Percentiles rank a stretch among this genome's conserved stretches.
Conservation (phyloP, 2,329 filamentous ascomycete species). For the Ceratocystiopsis sp. region DNA sequence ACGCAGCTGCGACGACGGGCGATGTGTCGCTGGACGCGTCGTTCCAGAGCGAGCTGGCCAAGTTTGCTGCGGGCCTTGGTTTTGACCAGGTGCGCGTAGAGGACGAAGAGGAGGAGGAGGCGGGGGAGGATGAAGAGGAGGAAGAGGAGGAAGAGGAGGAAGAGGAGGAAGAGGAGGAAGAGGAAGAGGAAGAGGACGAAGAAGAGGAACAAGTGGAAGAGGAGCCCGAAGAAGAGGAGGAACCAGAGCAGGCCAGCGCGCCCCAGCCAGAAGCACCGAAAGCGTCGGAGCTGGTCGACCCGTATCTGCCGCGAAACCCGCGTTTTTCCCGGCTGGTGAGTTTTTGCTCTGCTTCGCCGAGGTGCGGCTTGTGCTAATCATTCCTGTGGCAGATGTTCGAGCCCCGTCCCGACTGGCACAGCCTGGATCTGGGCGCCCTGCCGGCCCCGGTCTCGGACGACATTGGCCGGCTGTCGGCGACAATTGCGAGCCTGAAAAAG, state of each 20-base stretch:
- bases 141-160: constrained; percentile 22
- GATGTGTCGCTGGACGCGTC: constrained; percentile 13
- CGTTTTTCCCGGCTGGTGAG: constrained; percentile 22
- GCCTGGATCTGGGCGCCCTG: constrained; percentile 24
- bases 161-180: constrained; percentile 16
- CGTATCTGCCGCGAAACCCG: constrained; percentile 8
- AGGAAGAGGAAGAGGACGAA: constrained; percentile 21
- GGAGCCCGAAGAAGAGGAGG: constrained; percentile 17
- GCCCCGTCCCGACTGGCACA: constrained; percentile 41
- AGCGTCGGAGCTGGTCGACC: constrained; percentile 1
- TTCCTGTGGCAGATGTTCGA: constrained; percentile 30
- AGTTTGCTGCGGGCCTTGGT: constrained; percentile 32
- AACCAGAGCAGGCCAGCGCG: constrained; percentile 17
- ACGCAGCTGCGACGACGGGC: constrained; percentile 11
- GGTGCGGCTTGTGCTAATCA: not conserved
- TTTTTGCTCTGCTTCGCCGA: constrained; percentile 11
- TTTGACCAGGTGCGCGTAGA: constrained; percentile 26
- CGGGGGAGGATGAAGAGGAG: constrained; percentile 6
- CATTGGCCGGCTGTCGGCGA: constrained; percentile 22
- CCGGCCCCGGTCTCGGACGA: constrained; percentile 28
- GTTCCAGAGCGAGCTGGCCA: constrained; percentile 31
- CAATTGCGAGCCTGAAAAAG: constrained; percentile 38
- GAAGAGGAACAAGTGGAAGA: constrained; percentile 11
- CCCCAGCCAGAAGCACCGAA: constrained; percentile 15
- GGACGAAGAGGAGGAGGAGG: constrained; percentile 21